Evolutionary conservation across 257 asterid species (phyloP).

Genomic region (Solanum commersonii): DNA sequence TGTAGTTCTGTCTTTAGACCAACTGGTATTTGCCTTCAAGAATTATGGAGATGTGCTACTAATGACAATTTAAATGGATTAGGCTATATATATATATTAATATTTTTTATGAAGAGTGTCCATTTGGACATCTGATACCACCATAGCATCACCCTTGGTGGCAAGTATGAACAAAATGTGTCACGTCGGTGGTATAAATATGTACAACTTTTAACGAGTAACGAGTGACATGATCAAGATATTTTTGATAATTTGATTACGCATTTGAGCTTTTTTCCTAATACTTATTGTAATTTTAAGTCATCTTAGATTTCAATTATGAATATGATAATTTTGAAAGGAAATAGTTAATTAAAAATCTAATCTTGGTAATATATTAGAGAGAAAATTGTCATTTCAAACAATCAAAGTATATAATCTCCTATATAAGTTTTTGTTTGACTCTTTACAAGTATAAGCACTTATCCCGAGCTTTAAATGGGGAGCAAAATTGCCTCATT

Average conservation of each 20-base stretch:
- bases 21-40: background rate
- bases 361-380: too few species aligned
- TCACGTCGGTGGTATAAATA: background rate
- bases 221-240: background rate
- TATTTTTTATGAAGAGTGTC: too few species aligned
- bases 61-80: background rate
- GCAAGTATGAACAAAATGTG: background rate
- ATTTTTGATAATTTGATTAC: background rate
- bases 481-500: background rate
- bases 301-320: background rate
- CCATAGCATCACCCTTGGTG: background rate
- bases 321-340: background rate
- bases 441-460: background rate
- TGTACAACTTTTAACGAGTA: background rate
- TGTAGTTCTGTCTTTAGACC: background rate
- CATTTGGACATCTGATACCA: too few species aligned
- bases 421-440: background rate
- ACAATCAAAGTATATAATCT: too few species aligned
- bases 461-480: background rate
- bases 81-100: too few species aligned
- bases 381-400: too few species aligned
- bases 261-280: background rate
- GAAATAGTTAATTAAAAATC: background rate
- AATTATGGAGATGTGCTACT: background rate
- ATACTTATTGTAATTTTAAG: background rate